A percentile compares a stretch with the other conserved stretches of the same genome.
Conservation (phyloP, 164 flowering plant species). For the Warburgia ugandensis region DNA sequence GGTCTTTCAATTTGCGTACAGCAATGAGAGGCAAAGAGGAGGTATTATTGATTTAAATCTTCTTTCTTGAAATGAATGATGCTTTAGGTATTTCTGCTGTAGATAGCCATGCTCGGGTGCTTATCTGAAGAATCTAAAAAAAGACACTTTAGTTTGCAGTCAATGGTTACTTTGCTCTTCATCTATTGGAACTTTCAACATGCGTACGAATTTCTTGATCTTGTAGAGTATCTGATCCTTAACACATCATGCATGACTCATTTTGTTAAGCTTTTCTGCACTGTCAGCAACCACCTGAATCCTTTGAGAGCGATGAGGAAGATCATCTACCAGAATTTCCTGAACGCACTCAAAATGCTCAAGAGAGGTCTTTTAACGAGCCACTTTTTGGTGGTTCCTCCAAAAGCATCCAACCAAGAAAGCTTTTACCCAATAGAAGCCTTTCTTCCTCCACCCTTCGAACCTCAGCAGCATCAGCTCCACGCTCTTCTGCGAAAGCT, state of each 20-base stretch:
- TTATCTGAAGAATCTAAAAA: too few species aligned
- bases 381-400: conserved; percentile 36
- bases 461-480: conserved; percentile 33
- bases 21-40: conserved; percentile 44
- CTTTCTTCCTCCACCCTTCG: conserved; percentile 59
- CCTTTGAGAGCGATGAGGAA: conserved; percentile 51
- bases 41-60: conserved; percentile 34
- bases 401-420: conserved; percentile 47
- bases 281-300: conserved; percentile 32
- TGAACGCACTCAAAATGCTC: conserved; percentile 35
- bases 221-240: too few species aligned
- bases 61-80: too few species aligned
- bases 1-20: conserved; percentile 48
- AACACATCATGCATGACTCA: too few species aligned
- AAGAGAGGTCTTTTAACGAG: too few species aligned
- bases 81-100: too few species aligned
- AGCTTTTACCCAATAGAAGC: conserved; percentile 39
- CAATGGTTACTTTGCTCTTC: too few species aligned
- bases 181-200: too few species aligned
- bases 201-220: too few species aligned
- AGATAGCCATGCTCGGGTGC: too few species aligned
- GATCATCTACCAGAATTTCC: conserved; percentile 42
- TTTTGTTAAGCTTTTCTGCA: conserved; percentile 21
- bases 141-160: too few species aligned
- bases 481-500: conserved; percentile 49